Evolutionary conservation across 2,329 filamentous ascomycete species (phyloP).

Genomic region (Claviceps sp.): DNA sequence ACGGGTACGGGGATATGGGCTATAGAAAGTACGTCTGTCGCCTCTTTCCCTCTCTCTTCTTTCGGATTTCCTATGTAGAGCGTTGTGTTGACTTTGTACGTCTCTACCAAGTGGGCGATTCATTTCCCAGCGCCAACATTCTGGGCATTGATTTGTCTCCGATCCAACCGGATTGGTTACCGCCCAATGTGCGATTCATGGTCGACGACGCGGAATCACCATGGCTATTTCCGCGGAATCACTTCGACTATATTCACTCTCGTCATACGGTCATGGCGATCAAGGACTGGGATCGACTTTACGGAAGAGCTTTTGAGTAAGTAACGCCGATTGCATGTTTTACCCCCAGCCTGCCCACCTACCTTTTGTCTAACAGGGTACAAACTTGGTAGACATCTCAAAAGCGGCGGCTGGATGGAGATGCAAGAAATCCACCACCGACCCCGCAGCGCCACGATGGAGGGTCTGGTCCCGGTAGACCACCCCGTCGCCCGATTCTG

Average conservation of each 20-base stretch:
- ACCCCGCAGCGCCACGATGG: constrained; percentile 29
- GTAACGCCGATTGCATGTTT: constrained; percentile 6
- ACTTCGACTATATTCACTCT: constrained; percentile 49
- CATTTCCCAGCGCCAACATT: constrained; percentile 28
- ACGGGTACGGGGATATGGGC: constrained; percentile 48
- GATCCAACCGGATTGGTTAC: constrained; percentile 37
- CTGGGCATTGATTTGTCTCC: constrained; percentile 33
- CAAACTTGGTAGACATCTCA: constrained; percentile 27
- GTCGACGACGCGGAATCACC: constrained; percentile 44
- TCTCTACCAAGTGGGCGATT: constrained; percentile 28
- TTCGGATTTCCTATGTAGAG: too few species aligned
- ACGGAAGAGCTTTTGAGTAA: constrained; percentile 33
- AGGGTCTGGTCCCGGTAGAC: constrained; percentile 21
- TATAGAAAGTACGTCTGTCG: constrained; percentile 32
- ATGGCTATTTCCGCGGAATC: constrained; percentile 39
- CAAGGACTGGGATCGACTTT: constrained; percentile 38
- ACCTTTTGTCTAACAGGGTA: not conserved
- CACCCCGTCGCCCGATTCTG: constrained; percentile 34
- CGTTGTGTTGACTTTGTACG: not conserved
- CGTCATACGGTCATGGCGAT: constrained; percentile 43
- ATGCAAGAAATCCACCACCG: constrained; percentile 39
- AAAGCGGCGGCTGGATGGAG: constrained; percentile 42
- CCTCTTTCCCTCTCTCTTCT: too few species aligned
- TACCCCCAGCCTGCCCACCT: not conserved
- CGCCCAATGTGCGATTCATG: constrained; percentile 41